Conservation (phyloP, 2,329 filamentous ascomycete genomes). For the Coniochaeta sp. region DNA sequence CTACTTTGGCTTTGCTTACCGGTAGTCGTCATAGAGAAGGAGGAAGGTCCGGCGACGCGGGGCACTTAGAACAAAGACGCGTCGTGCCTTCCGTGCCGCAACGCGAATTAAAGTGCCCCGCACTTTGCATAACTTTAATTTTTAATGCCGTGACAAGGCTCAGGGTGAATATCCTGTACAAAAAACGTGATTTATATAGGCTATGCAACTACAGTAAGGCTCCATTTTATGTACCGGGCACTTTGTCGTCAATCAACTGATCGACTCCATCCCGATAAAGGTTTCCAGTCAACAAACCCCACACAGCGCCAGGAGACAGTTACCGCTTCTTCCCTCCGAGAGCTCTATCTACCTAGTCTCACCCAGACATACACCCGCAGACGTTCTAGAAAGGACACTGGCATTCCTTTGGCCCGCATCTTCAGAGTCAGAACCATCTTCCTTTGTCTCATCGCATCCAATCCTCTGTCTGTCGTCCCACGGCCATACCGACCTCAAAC, state of each 20-base stretch:
- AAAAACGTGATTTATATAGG: not conserved
- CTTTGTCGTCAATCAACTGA: not conserved
- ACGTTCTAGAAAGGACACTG: not conserved
- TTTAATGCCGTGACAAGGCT: not conserved
- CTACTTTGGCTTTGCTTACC: too few relatives aligned
- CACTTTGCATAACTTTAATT: not conserved
- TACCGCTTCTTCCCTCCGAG: not conserved
- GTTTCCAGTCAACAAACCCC: not conserved
- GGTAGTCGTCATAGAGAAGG: not conserved
- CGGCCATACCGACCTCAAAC: constrained; percentile 11
- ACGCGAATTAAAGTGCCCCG: not conserved
- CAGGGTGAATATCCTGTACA: not conserved
- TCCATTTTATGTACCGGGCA: not conserved
- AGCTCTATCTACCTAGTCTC: not conserved
- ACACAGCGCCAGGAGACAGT: not conserved
- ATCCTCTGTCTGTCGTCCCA: not conserved
- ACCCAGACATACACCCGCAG: not conserved
- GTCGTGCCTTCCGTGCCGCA: not conserved
- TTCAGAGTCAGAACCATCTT: not conserved
- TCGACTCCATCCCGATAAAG: not conserved
- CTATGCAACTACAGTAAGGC: not conserved
- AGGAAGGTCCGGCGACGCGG: not conserved
- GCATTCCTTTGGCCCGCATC: not conserved
- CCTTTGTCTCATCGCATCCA: not conserved
- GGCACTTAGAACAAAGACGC: not conserved